These are phyloP conservation scores for Hortaea sp. DNA, from an alignment of 2,329 filamentous ascomycete species.

Conservation along the genomic window DNA sequence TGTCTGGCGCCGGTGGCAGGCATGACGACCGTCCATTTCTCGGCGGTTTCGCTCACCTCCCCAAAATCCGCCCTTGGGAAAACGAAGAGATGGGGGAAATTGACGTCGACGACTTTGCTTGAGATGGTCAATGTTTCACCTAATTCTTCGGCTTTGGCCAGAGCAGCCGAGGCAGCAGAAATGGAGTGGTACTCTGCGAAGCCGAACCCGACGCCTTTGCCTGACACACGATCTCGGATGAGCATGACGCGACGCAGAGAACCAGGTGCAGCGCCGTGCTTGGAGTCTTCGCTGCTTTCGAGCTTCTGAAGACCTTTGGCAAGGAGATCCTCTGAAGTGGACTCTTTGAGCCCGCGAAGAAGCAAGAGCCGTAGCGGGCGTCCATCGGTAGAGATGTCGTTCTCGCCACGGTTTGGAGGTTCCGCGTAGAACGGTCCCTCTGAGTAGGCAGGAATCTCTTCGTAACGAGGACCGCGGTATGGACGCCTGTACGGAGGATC, in stretches of 20 bases:
- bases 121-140: slow-evolving; percentile 63
- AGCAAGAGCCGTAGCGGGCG: slow-evolving; percentile 38
- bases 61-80: slow-evolving; percentile 64
- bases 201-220: slow-evolving; percentile 70
- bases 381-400: slow-evolving; percentile 9
- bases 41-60: slow-evolving; percentile 31
- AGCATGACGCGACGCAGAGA: slow-evolving; percentile 70
- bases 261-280: slow-evolving; percentile 27
- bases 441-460: background rate
- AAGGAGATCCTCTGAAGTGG: slow-evolving; percentile 62
- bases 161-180: slow-evolving; percentile 62
- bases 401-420: slow-evolving; percentile 12
- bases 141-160: slow-evolving; percentile 52
- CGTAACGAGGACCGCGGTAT: slow-evolving; percentile 1
- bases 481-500: background rate
- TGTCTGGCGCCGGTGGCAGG: slow-evolving; percentile 5
- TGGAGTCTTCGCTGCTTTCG: slow-evolving; percentile 38
- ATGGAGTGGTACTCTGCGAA: slow-evolving; percentile 75
- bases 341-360: slow-evolving; percentile 58
- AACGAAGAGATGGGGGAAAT: slow-evolving; percentile 74
- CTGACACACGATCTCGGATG: slow-evolving; percentile 59
- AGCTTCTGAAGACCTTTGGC: slow-evolving; percentile 65
- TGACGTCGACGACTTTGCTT: slow-evolving; percentile 59
- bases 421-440: slow-evolving; percentile 9
- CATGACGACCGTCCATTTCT: slow-evolving; percentile 9